Evolutionary conservation across 805 yeast genomes (phyloP), one percentile per base, ranked within the genome.

Genomic region (Pichia thaimueangensis): DNA sequence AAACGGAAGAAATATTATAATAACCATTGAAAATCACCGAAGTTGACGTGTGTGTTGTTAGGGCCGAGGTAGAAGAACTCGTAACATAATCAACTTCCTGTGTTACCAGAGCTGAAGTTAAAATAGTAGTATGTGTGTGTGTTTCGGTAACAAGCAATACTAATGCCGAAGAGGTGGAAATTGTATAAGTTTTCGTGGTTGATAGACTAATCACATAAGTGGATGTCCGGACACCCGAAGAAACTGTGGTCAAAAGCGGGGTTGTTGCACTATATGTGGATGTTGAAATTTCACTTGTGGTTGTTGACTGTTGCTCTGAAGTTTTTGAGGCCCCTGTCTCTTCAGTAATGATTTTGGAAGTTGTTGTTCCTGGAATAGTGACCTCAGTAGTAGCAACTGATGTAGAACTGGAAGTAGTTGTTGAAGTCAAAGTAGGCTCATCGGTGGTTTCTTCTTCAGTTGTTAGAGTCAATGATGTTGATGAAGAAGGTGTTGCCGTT

Each of bases 121-220:
- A 29, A 8, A 19, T 27, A 11, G 34, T 34, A 6, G 37, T 28
- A 11, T n/a, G 12, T 4, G 53, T 46, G 33, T 35, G 37, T 6
- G 56, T 53, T 25, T 40, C 44, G 6, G 56, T 47, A 13, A 53
- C 57, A 20, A 53, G 32, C 20, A 51, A 37, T 16, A 50, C 46
- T 4, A 45, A 30, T 22, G 55, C 57, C 10, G 51, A 42, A 15
- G 48, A 45, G 5, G 53, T 47, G 9, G 52, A 47, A 9, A 53
- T 30, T 11, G 37, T 28, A 38, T 49, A 53, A 5, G 55, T 52
- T 22, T 51, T 42, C 4, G 53, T 48, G 4, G 32, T 16, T 6
- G 35, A 6, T 6, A 39, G 30, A 10, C 52, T 50, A 9, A 45
- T 25, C 10, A 47, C 45, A 1, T 45, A 39, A 24, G 53, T 42